phyloP scores from a whole-genome alignment of 2,329 filamentous ascomycete species.

The Scortechinia acanthostroma region DNA sequence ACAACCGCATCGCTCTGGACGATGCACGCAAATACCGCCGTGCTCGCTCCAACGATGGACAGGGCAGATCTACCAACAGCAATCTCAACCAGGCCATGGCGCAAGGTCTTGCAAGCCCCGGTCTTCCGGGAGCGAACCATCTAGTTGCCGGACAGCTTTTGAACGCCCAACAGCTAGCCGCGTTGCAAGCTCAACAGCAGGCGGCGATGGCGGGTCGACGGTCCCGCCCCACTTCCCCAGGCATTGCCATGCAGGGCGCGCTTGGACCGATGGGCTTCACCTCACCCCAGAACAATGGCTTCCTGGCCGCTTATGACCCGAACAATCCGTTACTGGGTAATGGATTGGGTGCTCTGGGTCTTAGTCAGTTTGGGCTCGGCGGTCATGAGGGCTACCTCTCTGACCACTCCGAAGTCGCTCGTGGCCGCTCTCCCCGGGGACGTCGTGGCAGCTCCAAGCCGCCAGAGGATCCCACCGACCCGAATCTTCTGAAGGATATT shows the following conservation, averaged over 20 bases:
- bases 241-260: conserved; percentile 66
- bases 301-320: conserved; percentile 80
- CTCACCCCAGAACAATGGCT: conserved; percentile 90
- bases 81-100: background rate
- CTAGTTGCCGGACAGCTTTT: conserved; percentile 91
- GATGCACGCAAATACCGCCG: conserved; percentile 95
- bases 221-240: conserved; percentile 84
- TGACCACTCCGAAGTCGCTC: conserved; percentile 83
- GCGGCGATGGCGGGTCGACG: conserved; percentile 58
- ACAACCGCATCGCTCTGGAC: conserved; percentile 93
- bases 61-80: conserved; percentile 33
- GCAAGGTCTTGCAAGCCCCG: conserved; percentile 11
- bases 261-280: conserved; percentile 52
- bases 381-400: conserved; percentile 80
- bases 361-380: conserved; percentile 59
- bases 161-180: conserved; percentile 76
- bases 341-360: conserved; percentile 35
- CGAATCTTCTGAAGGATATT: conserved; percentile 83
- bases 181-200: conserved; percentile 63
- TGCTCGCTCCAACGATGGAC: conserved; percentile 78
- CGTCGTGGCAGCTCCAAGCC: conserved; percentile 92
- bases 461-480: conserved; percentile 93
- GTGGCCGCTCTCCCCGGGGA: conserved; percentile 85
- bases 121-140: conserved; percentile 67
- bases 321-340: conserved; percentile 63